Evolutionary conservation across 768 basidiomycete genomes (phyloP).

Genomic region (Mycena rosella): DNA sequence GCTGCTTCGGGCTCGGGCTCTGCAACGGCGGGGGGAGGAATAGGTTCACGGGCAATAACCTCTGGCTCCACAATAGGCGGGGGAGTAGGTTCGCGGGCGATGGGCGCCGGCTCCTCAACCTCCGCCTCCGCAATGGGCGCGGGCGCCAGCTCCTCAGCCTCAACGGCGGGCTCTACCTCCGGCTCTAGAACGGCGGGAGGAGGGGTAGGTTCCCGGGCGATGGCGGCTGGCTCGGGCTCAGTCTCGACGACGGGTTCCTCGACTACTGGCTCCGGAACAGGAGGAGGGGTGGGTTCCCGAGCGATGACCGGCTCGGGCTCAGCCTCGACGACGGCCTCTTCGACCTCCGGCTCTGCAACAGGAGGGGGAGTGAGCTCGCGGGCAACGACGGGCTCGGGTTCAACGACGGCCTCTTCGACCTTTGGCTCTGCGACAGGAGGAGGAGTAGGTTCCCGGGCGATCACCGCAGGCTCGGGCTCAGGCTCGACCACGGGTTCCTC

Average conservation of each 20-base stretch:
- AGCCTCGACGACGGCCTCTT: background rate
- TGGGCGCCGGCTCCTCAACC: background rate
- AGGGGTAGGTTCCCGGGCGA: slow-evolving; percentile 4
- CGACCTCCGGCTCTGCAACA: background rate
- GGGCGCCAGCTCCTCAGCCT: background rate
- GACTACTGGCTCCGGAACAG: background rate
- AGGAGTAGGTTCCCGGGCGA: background rate
- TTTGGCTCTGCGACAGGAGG: slow-evolving; percentile 13
- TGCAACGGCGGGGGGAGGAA: background rate
- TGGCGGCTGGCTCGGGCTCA: background rate
- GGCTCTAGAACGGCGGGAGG: background rate
- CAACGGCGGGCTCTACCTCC: slow-evolving; percentile 1
- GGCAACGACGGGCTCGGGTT: background rate
- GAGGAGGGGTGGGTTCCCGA: background rate
- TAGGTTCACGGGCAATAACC: no score
- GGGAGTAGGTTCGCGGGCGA: background rate
- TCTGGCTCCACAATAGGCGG: background rate
- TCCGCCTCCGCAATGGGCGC: slow-evolving; percentile 1
- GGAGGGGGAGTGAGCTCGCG: background rate
- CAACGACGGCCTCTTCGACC: background rate
- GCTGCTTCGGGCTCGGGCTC: slow-evolving; percentile 2
- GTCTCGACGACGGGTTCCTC: background rate
- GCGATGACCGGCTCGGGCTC: slow-evolving; percentile 4
- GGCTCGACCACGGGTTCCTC: background rate
- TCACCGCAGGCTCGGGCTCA: background rate